Conservation (phyloP, 495 filamentous ascomycete species). For the Trichoderma gamsii region DNA sequence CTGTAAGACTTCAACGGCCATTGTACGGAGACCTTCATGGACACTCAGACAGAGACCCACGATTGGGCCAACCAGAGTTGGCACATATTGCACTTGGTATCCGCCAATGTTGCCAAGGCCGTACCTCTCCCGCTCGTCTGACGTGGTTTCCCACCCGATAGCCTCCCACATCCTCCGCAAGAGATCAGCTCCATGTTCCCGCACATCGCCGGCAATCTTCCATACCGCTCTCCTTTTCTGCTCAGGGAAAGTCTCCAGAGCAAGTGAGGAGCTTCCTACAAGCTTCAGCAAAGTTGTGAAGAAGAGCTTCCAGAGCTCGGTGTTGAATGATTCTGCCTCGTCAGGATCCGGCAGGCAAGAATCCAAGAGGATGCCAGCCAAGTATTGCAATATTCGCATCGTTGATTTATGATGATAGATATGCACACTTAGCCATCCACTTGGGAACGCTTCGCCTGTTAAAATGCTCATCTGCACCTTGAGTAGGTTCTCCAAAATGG, state of each 20-base stretch:
- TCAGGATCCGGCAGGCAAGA: slow-evolving; percentile 79
- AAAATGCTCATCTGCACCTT: slow-evolving; percentile 86
- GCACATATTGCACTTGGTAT: slow-evolving; percentile 97
- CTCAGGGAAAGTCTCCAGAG: slow-evolving; percentile 93
- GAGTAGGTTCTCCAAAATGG: slow-evolving; percentile 65
- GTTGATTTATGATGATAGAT: slow-evolving; percentile 92
- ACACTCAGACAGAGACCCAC: slow-evolving; percentile 93
- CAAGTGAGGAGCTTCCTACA: slow-evolving; percentile 78
- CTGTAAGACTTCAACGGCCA: slow-evolving; percentile 87
- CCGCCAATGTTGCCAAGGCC: slow-evolving; percentile 82
- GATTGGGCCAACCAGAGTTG: slow-evolving; percentile 81
- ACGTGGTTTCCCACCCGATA: slow-evolving; percentile 89
- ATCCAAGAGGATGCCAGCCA: slow-evolving; percentile 69
- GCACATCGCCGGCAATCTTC: slow-evolving; percentile 97
- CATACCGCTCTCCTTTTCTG: slow-evolving; percentile 93
- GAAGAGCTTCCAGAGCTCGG: slow-evolving; percentile 87
- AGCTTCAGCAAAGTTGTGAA: slow-evolving; percentile 85
- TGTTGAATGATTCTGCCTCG: slow-evolving; percentile 88
- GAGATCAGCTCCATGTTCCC: slow-evolving; percentile 83
- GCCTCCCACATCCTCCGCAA: slow-evolving; percentile 85
- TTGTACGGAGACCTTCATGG: slow-evolving; percentile 81
- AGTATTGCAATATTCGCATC: slow-evolving; percentile 78
- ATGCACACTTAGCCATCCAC: slow-evolving; percentile 84
- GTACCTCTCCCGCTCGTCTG: slow-evolving; percentile 66
- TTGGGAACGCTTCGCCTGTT: slow-evolving; percentile 82